phyloP scores from a whole-genome alignment of 2,329 filamentous ascomycete genomes.

The Cryoendolithus antarcticus region DNA sequence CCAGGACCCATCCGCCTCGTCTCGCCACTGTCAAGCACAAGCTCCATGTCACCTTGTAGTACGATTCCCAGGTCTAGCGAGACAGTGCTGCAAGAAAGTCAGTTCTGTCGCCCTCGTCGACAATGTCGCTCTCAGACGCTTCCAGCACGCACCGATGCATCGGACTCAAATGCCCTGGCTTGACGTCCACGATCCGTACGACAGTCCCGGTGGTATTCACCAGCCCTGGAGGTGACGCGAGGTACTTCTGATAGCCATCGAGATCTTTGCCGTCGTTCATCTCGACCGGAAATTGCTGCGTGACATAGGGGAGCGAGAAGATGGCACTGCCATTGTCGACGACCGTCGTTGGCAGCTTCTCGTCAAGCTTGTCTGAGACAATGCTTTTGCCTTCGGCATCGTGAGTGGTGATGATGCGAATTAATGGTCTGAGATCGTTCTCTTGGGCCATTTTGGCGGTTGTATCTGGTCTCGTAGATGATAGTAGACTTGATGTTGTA shows the following conservation, averaged over 20 bases:
- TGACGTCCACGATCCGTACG: constrained; percentile 22
- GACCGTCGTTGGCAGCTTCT: no score
- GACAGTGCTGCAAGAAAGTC: constrained; percentile 9
- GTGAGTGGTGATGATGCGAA: constrained; percentile 17
- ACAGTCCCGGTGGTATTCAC: constrained; percentile 36
- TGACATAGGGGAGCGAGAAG: constrained; percentile 39
- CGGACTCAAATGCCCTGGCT: not conserved
- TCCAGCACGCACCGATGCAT: constrained; percentile 2
- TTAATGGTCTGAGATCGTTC: constrained; percentile 1
- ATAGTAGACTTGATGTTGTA: no score
- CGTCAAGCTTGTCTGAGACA: constrained; percentile 8
- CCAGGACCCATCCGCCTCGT: constrained; percentile 17
- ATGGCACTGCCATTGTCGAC: constrained; percentile 20
- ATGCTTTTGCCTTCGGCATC: constrained; percentile 19
- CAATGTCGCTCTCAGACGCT: no score
- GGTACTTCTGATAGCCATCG: constrained; percentile 30
- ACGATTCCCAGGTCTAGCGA: constrained; percentile 25
- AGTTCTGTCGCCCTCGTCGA: no score
- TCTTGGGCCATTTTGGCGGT: not conserved
- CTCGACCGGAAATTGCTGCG: constrained; percentile 34
- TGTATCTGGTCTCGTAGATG: no score
- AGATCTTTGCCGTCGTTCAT: constrained; percentile 36
- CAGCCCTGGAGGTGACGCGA: constrained; percentile 35
- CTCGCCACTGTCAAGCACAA: constrained; percentile 22
- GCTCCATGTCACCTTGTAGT: constrained; percentile 20